Percentiles rank a stretch among this genome's conserved stretches.
Conservation (phyloP, 1,284 basidiomycete species). For the Fomes fomentarius region DNA sequence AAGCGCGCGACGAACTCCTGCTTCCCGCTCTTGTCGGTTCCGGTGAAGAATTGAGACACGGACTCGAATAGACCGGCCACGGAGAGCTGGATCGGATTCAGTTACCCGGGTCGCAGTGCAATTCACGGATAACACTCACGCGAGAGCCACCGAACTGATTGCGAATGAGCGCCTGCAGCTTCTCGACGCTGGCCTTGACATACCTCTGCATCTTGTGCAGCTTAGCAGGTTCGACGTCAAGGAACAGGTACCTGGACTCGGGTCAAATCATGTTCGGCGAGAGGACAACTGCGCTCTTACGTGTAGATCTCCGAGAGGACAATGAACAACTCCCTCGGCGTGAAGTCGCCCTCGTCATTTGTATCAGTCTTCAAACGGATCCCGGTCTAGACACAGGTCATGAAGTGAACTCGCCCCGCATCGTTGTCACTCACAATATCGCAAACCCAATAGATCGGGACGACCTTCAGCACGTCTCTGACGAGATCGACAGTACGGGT, state of each 20-base stretch:
- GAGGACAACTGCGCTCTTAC: constrained; percentile 39
- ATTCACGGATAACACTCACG: constrained; percentile 25
- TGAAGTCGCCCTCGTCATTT: constrained; percentile 56
- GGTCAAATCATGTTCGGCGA: background rate
- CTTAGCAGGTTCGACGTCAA: constrained; percentile 64
- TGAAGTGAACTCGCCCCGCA: background rate
- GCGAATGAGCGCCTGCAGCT: constrained; percentile 62
- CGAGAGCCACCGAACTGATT: constrained; percentile 24
- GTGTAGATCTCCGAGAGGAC: constrained; percentile 71
- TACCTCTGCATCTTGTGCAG: constrained; percentile 55
- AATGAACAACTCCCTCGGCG: constrained; percentile 61
- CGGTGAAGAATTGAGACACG: constrained; percentile 50
- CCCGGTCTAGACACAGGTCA: constrained; percentile 56
- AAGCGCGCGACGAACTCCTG: constrained; percentile 60
- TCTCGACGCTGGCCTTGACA: constrained; percentile 53
- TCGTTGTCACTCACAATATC: constrained; percentile 56
- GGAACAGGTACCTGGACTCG: constrained; percentile 65
- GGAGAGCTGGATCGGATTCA: constrained; percentile 50
- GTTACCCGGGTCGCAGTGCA: too few relatives aligned
- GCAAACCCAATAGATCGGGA: constrained; percentile 70
- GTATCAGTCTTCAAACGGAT: constrained; percentile 70
- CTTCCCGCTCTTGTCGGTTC: constrained; percentile 47
- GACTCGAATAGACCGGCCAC: constrained; percentile 49
- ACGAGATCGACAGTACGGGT: constrained; percentile 67
- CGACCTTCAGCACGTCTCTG: constrained; percentile 65